These are phyloP conservation scores for Curvularia sp. DNA, from an alignment of 2,329 filamentous ascomycete genomes.

Conservation along the genomic window DNA sequence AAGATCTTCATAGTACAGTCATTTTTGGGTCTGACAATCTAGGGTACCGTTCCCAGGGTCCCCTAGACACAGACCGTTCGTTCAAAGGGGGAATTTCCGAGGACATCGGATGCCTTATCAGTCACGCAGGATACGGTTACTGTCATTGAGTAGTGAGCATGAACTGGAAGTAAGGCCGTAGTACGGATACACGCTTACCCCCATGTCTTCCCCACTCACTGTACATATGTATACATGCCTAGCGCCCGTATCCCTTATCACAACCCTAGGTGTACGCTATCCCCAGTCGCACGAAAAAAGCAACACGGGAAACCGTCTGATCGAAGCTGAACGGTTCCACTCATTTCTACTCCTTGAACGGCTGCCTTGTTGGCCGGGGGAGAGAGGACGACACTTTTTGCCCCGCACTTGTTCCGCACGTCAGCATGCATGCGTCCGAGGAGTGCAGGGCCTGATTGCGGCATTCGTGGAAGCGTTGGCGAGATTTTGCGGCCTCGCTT, in stretches of 20 bases:
- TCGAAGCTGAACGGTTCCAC: not conserved
- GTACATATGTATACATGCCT: not conserved
- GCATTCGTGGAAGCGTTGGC: not conserved
- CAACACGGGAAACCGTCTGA: not conserved
- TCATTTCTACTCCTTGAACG: not conserved
- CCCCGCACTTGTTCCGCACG: not conserved
- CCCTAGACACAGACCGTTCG: no score
- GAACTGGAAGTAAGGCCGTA: not conserved
- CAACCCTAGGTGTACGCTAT: not conserved
- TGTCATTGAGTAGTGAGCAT: not conserved
- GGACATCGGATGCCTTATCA: no score
- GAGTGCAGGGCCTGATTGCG: not conserved
- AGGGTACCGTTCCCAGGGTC: no score
- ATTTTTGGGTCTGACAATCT: no score
- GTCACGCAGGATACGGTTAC: no score
- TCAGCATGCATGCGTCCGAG: not conserved
- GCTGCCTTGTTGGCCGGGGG: not conserved
- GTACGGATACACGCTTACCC: no score
- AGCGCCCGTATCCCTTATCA: not conserved
- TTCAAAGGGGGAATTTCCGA: no score
- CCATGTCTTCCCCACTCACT: no score
- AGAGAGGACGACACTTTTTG: not conserved
- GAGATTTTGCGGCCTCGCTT: not conserved
- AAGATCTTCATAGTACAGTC: no score
- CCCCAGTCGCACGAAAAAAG: not conserved